Conservation (phyloP, 805 yeast genomes). For the Suhomyces kilbournensis region DNA sequence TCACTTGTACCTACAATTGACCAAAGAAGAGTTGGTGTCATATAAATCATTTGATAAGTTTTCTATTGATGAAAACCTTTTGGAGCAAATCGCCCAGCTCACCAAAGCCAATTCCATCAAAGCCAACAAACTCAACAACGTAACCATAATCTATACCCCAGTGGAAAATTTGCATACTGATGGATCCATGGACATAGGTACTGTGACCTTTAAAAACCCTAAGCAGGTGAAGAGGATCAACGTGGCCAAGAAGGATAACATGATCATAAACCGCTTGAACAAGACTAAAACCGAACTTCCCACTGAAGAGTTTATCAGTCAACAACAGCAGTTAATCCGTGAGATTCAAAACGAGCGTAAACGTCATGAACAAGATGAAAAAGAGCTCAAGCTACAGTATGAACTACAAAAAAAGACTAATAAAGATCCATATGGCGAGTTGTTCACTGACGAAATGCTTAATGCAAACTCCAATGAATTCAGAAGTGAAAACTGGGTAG, state of each 20-base stretch:
- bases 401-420: slow-evolving; percentile 40
- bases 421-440: slow-evolving; percentile 37
- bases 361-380: slow-evolving; percentile 32
- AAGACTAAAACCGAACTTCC: slow-evolving; percentile 59
- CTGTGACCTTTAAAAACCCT: slow-evolving; percentile 67
- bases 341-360: slow-evolving; percentile 38
- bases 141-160: slow-evolving; percentile 70
- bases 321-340: slow-evolving; percentile 27
- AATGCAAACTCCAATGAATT: slow-evolving; percentile 45
- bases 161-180: slow-evolving; percentile 66
- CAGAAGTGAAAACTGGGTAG: slow-evolving; percentile 49
- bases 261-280: slow-evolving; percentile 57
- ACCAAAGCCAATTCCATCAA: slow-evolving; percentile 76
- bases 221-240: slow-evolving; percentile 51
- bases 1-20: slow-evolving; percentile 65
- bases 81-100: slow-evolving; percentile 58
- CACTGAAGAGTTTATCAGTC: slow-evolving; percentile 42
- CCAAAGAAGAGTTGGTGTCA: slow-evolving; percentile 45
- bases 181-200: slow-evolving; percentile 74
- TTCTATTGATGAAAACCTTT: slow-evolving; percentile 39
- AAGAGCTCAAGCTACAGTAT: slow-evolving; percentile 33
- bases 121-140: slow-evolving; percentile 66
- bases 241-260: slow-evolving; percentile 56
- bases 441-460: slow-evolving; percentile 46
- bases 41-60: slow-evolving; percentile 38